phyloP scores from a whole-genome alignment of 495 filamentous ascomycete genomes.

The Rhizodiscina lignyota region DNA sequence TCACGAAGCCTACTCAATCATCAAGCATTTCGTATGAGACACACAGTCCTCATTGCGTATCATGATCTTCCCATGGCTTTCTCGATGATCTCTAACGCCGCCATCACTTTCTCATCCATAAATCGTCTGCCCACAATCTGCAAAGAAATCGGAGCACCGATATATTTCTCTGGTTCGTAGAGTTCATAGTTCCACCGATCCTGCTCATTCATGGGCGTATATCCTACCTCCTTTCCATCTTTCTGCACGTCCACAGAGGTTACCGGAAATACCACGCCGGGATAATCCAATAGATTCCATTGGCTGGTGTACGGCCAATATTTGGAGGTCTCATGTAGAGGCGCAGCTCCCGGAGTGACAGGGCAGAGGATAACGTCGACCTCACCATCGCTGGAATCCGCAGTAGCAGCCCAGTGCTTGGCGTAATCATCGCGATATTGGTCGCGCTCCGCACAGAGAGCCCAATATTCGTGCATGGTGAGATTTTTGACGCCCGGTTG shows the following conservation, averaged over 20 bases:
- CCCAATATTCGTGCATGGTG: constrained; percentile 27
- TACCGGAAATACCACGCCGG: constrained; percentile 36
- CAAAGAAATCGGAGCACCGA: constrained; percentile 20
- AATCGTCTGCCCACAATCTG: constrained; percentile 26
- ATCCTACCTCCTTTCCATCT: constrained; percentile 17
- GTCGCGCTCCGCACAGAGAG: constrained; percentile 32
- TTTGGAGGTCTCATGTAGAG: constrained; percentile 38
- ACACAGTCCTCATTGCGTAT: too few relatives aligned
- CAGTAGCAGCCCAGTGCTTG: constrained; percentile 38
- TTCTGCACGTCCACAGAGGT: constrained; percentile 25
- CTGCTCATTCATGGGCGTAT: constrained; percentile 20
- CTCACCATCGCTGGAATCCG: too few relatives aligned
- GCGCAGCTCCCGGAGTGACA: constrained; percentile 39
- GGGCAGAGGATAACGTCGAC: constrained; percentile 61
- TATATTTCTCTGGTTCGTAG: constrained; percentile 17
- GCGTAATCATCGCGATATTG: constrained; percentile 41
- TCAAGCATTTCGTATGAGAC: too few relatives aligned
- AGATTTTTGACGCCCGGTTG: constrained; percentile 28
- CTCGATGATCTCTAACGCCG: too few relatives aligned
- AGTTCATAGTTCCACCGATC: constrained; percentile 24
- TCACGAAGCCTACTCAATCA: too few relatives aligned
- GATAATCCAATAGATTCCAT: constrained; percentile 63
- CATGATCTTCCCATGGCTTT: too few relatives aligned
- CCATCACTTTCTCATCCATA: constrained; percentile 32
- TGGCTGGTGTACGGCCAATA: constrained; percentile 59